These are phyloP conservation scores for Arthrobotrys pseudoclavata DNA, from an alignment of 2,329 filamentous ascomycete species.

Conservation along the genomic window DNA sequence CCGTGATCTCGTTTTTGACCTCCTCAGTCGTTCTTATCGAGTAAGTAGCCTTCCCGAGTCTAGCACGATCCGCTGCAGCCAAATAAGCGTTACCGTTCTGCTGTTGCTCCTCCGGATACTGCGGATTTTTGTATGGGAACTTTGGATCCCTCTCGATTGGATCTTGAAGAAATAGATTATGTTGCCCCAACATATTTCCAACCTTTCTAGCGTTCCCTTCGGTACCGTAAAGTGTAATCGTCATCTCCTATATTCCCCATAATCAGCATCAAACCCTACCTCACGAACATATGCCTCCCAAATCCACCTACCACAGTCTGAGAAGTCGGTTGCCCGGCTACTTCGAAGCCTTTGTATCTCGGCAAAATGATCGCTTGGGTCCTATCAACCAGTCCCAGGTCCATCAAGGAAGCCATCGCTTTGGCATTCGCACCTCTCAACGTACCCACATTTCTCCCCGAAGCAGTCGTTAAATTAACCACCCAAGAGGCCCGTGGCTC, in stretches of 20 bases:
- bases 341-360: conserved; percentile 56
- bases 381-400: conserved; percentile 52
- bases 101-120: conserved; percentile 53
- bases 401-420: conserved; percentile 57
- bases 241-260: conserved; percentile 35
- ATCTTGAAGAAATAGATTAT: conserved; percentile 55
- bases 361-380: conserved; percentile 53
- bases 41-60: conserved; percentile 51
- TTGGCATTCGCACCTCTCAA: conserved; percentile 54
- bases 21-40: conserved; percentile 58
- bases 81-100: conserved; percentile 36
- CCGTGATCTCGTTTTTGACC: conserved; percentile 56
- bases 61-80: conserved; percentile 45
- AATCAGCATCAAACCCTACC: conserved; percentile 6
- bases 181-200: conserved; percentile 52
- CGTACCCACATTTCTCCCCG: conserved; percentile 47
- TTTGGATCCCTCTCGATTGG: conserved; percentile 48
- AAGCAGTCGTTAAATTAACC: conserved; percentile 54
- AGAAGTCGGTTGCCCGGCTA: conserved; percentile 52
- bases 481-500: conserved; percentile 43
- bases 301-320: conserved; percentile 41
- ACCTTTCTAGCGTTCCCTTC: conserved; percentile 56
- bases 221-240: conserved; percentile 50
- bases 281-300: not conserved
- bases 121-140: conserved; percentile 55